phyloP scores from a whole-genome alignment of 306 rosid species.

The Coriaria nepalensis region DNA sequence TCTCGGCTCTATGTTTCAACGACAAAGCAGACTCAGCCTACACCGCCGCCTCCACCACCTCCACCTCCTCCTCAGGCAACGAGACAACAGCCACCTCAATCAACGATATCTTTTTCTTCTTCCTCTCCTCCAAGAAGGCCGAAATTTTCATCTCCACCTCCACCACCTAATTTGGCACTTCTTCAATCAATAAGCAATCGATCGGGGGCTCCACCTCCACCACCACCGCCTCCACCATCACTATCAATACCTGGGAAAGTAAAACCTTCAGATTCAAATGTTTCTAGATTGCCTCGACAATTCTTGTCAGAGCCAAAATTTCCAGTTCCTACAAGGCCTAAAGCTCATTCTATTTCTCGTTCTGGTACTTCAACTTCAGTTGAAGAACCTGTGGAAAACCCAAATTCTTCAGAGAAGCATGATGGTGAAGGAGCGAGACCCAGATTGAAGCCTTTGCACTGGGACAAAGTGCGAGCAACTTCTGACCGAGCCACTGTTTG shows the following conservation, averaged over 20 bases:
- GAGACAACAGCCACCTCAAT: conserved; percentile 3
- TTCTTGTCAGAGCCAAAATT: conserved; percentile 21
- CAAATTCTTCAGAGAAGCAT: conserved; percentile 34
- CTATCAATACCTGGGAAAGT: conserved; percentile 13
- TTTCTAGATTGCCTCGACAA: conserved; percentile 15
- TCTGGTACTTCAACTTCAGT: conserved; percentile 20
- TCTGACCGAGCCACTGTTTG: conserved; percentile 93
- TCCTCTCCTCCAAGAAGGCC: conserved; percentile 33
- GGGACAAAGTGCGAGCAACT: conserved; percentile 97
- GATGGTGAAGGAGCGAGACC: conserved; percentile 64
- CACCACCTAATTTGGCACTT: conserved; percentile 37
- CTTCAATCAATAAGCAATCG: conserved; percentile 39
- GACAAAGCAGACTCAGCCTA: conserved; percentile 26
- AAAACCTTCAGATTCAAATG: conserved; percentile 18
- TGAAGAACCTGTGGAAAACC: conserved; percentile 13
- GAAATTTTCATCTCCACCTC: conserved; percentile 54
- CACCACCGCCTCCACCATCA: conserved; percentile 20
- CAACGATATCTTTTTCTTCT: conserved; percentile 2
- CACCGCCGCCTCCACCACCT: conserved; percentile 19
- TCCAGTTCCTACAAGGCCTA: conserved; percentile 14
- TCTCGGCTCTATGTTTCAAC: conserved; percentile 38
- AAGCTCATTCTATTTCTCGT: conserved; percentile 18
- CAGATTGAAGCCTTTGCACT: conserved; percentile 76
- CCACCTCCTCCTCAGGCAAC: conserved; percentile 19
- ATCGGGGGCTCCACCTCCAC: conserved; percentile 7